Evolutionary conservation across 140 eudicot genomes (phyloP).

Genomic region (Anethum foeniculum): DNA sequence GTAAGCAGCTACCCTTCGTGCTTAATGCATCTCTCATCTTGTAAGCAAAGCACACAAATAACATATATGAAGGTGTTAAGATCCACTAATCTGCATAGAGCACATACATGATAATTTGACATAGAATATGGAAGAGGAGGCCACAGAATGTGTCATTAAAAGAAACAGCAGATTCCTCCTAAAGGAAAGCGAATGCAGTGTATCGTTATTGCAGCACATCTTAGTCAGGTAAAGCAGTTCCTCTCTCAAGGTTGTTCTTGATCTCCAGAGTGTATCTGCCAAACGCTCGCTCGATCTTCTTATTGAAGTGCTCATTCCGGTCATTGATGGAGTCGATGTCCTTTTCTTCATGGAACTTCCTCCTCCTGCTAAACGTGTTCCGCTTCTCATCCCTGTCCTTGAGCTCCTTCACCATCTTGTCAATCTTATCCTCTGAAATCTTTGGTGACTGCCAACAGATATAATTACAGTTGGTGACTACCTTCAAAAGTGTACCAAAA

Average conservation of each 20-base stretch:
- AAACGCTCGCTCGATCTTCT: slow-evolving; percentile 96
- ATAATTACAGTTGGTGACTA: no score
- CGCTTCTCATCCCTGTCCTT: slow-evolving; percentile 86
- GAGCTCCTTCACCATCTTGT: slow-evolving; percentile 90
- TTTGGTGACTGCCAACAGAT: slow-evolving; percentile 59
- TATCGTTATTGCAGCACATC: background rate
- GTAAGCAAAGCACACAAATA: background rate
- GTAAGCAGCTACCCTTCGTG: background rate
- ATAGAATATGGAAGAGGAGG: background rate
- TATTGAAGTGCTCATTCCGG: slow-evolving; percentile 95
- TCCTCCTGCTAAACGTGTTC: slow-evolving; percentile 79
- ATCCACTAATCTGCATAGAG: background rate
- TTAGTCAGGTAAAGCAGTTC: slow-evolving; percentile 97
- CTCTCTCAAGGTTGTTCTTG: slow-evolving; percentile 95
- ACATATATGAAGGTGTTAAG: background rate
- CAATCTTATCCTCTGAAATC: slow-evolving; percentile 66
- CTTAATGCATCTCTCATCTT: background rate
- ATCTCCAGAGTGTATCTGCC: slow-evolving; percentile 93
- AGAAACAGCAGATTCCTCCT: background rate
- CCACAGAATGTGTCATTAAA: background rate
- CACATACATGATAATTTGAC: background rate
- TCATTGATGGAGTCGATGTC: slow-evolving; percentile 96
- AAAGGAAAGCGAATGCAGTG: background rate
- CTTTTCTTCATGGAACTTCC: slow-evolving; percentile 81
- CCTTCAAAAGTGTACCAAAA: background rate